Conservation (phyloP, 2,329 filamentous ascomycete species). For the Cercospora beticola region DNA sequence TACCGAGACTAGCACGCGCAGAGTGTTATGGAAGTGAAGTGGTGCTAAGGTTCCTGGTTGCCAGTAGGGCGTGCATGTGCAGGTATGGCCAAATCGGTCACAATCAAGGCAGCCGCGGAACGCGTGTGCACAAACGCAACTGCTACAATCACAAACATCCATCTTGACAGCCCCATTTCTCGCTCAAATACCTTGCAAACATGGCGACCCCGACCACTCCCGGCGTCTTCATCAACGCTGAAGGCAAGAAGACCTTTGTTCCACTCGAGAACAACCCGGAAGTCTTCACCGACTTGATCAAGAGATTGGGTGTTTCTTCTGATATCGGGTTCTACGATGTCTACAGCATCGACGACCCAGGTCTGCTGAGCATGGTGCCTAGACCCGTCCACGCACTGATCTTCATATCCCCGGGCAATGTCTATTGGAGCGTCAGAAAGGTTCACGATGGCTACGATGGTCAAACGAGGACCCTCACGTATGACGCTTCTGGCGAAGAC, state of each 20-base stretch:
- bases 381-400: constrained; percentile 56
- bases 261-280: constrained; percentile 56
- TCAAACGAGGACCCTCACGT: constrained; percentile 37
- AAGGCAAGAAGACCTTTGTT: constrained; percentile 36
- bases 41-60: not conserved
- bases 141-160: not conserved
- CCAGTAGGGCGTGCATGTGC: not conserved
- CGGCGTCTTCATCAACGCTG: constrained; percentile 29
- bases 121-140: not conserved
- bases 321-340: constrained; percentile 55
- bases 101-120: not conserved
- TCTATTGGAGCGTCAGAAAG: constrained; percentile 46
- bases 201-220: constrained; percentile 23
- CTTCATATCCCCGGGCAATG: constrained; percentile 51
- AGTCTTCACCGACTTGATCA: constrained; percentile 53
- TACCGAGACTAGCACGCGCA: not conserved
- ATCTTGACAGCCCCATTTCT: not conserved
- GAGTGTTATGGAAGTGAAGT: not conserved
- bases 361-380: constrained; percentile 52
- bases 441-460: constrained; percentile 43
- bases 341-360: constrained; percentile 53
- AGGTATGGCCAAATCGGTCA: not conserved
- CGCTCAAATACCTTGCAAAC: not conserved
- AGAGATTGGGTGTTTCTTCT: constrained; percentile 50
- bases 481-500: constrained; percentile 47